Evolutionary conservation across 768 basidiomycete genomes (phyloP).

Genomic region (Amanita phalloides): DNA sequence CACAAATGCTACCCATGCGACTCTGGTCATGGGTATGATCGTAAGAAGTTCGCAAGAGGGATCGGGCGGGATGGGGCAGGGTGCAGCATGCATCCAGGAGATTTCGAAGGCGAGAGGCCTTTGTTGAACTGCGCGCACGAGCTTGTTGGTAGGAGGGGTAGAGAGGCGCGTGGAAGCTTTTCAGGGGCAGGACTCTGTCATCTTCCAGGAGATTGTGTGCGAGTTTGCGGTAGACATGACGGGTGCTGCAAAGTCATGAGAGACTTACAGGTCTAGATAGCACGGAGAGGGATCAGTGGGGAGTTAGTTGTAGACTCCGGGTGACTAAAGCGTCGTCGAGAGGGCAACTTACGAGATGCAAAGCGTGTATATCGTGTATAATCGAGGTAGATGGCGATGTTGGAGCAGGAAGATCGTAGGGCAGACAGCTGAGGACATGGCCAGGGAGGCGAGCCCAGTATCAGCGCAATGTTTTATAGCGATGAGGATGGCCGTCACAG

Average conservation of each 20-base stretch:
- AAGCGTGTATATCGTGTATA: slow-evolving; percentile 46
- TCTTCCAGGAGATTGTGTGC: slow-evolving; percentile 49
- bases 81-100: slow-evolving; percentile 51
- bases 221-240: slow-evolving; percentile 58
- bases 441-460: slow-evolving; percentile 1
- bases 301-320: neutral
- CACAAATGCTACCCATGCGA: neutral
- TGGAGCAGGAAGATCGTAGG: slow-evolving; percentile 64
- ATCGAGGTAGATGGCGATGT: slow-evolving; percentile 53
- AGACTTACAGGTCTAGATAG: too few relatives aligned
- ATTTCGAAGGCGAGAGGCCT: slow-evolving; percentile 48
- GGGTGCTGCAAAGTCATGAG: slow-evolving; percentile 46
- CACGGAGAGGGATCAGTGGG: slow-evolving; percentile 6
- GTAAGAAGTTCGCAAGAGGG: slow-evolving; percentile 11
- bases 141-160: slow-evolving; percentile 51
- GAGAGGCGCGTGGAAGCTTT: slow-evolving; percentile 59
- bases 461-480: slow-evolving; percentile 1
- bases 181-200: slow-evolving; percentile 61
- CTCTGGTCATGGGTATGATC: neutral
- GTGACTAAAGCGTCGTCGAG: slow-evolving; percentile 1
- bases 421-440: slow-evolving; percentile 33
- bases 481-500: neutral
- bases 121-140: slow-evolving; percentile 55
- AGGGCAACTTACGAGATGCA: slow-evolving; percentile 46
- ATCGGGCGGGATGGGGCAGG: slow-evolving; percentile 31